Evolutionary conservation across 2,329 filamentous ascomycete species (phyloP), one percentile per base, ranked within the genome.

Genomic region (Ophiostoma angusticollis): DNA sequence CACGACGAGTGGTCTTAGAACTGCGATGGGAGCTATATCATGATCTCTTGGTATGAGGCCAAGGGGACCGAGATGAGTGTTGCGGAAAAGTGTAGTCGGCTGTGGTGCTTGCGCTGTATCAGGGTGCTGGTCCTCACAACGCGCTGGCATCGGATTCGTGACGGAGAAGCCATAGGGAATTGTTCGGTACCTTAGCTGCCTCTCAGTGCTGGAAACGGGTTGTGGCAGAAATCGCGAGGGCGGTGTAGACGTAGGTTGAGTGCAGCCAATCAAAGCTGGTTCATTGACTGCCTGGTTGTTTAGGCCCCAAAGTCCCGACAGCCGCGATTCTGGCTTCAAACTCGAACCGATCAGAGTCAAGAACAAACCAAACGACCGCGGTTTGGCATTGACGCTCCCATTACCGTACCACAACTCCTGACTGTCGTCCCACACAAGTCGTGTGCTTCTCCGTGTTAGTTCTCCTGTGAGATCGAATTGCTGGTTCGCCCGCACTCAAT

Each of bases 231-330:
- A 9, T 31, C 9, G 25, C 12, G 6, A 13, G 6, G 9, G 16
- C 18, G n/a, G 29, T 31, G 18, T 13, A 17, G n/a, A 8, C 6
- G n/a, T 8, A 16, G 29, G 6, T 31, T 16, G 29, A 16, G 29
- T 31, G 28, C n/a, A n/a, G 18, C 44, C 44, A 46, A 46, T 46
- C 39, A 46, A 9, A 11, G 9, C 11, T 11, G 13, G 44, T 41
- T 46, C 44, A 46, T 46, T 44, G 16, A 8, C 5, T 30, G 44
- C 42, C 42, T 44, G 35, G 21, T 36, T 23, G 23, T 32, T 44
- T 33, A 44, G 44, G 44, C 42, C 34, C 21, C 21, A 24, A 37
- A 17, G 12, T 25, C 16, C 14, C 6, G 8, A 14, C 31, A n/a
- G 12, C 23, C 13, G n/a, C 29, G n/a, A 31, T 17, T 31, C 29